Conservation (phyloP, 306 rosid genomes). For the Castanea mollissima region DNA sequence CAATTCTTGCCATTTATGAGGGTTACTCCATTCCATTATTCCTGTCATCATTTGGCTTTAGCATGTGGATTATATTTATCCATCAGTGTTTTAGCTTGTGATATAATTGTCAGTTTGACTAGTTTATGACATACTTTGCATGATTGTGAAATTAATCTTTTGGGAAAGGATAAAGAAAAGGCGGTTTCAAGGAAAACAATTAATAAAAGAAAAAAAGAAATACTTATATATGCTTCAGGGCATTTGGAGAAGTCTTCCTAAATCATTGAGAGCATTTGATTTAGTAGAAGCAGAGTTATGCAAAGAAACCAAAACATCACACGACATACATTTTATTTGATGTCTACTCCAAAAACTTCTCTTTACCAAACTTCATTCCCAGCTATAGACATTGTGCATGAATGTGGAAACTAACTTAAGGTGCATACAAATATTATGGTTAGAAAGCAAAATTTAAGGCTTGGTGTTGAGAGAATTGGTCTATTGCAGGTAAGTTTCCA, state of each 20-base stretch:
- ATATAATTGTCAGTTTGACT: too few species aligned
- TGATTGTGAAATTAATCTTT: too few species aligned
- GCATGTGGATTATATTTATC: too few species aligned
- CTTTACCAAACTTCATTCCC: not conserved
- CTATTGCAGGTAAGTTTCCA: slow-evolving; percentile 74
- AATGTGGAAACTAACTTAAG: not conserved
- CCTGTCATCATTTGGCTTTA: not conserved
- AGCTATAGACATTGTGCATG: not conserved
- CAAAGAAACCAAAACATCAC: too few species aligned
- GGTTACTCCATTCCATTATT: not conserved
- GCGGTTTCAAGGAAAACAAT: too few species aligned
- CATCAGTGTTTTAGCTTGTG: too few species aligned
- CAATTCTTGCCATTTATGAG: not conserved
- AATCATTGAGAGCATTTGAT: not conserved
- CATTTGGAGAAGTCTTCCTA: not conserved
- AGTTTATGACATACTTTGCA: too few species aligned
- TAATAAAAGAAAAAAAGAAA: too few species aligned
- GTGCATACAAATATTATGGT: not conserved
- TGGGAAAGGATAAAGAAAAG: too few species aligned
- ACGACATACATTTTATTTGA: not conserved
- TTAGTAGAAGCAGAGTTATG: not conserved
- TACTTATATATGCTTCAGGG: not conserved
- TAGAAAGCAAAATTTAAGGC: not conserved
- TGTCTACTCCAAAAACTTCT: not conserved
- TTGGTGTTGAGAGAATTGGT: slow-evolving; percentile 12